Evolutionary conservation across 441 rosid genomes (phyloP), one percentile per base, ranked within the genome.

Genomic region (Monsonia emarginata): DNA sequence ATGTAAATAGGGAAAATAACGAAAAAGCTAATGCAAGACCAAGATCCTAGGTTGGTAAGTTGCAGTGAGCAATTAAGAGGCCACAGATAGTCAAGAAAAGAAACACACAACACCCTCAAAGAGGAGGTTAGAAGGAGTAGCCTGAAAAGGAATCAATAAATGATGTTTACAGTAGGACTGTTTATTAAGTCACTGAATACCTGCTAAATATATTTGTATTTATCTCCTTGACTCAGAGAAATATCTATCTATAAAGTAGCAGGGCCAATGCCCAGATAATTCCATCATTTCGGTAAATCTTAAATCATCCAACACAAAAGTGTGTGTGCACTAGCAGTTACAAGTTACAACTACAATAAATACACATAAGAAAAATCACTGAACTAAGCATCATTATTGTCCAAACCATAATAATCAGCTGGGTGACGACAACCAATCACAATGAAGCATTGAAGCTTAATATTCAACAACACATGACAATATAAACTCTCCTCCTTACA

Each of bases 1-100:
- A 85, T 21, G 58, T 8, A 50, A 78, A 62, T 61, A 38, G 75
- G 69, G n/a, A 34, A 64, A 59, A 73, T 14, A 46, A 18, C 10
- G 60, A 22, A 14, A 3, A 22, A 46, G 28, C 19, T 21, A 65
- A 61, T 4, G 22, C 16, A 22, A 22, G 8, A 69, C 9, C 56
- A 46, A 38, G 63, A 40, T 69, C 61, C 73, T 66, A 19, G n/a
- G 18, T 56, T 21, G 25, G 13, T 32, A 67, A 34, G 61, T 28
- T 54, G 34, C 9, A 38, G 34, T 46, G 22, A 7, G 58, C 24
- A 21, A 50, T 50, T n/a, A n/a, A n/a, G n/a, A n/a, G n/a, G n/a
- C n/a, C n/a, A n/a, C n/a, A n/a, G n/a, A n/a, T n/a, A n/a, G n/a
- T n/a, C n/a, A n/a, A n/a, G n/a, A n/a, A n/a, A n/a, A n/a, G 26